Percentiles rank a stretch among this genome's conserved stretches.
Conservation (phyloP, 805 yeast species). For the Starmerella khaoyaiensis region DNA sequence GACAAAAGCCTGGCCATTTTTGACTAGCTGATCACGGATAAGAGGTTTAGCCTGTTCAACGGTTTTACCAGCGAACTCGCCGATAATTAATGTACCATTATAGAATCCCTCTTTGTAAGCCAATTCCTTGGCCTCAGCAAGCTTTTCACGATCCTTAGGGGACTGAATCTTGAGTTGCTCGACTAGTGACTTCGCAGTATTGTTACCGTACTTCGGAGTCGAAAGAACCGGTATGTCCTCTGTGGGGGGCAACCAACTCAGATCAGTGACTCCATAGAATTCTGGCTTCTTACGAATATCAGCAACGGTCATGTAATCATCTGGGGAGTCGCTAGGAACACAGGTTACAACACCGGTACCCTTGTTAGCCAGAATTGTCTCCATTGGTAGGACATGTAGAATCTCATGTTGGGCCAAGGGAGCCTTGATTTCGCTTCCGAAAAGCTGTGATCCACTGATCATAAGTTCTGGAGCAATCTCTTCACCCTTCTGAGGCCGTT, state of each 20-base stretch:
- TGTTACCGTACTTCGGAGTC: conserved; percentile 78
- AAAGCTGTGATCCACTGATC: conserved; percentile 57
- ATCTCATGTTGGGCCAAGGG: conserved; percentile 61
- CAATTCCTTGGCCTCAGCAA: conserved; percentile 83
- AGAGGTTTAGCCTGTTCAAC: conserved; percentile 85
- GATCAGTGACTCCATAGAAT: conserved; percentile 68
- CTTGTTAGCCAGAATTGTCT: conserved; percentile 82
- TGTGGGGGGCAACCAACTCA: conserved; percentile 59
- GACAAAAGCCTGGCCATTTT: conserved; percentile 64
- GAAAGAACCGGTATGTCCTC: conserved; percentile 43
- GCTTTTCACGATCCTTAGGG: conserved; percentile 77
- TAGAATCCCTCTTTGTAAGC: conserved; percentile 96
- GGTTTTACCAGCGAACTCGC: conserved; percentile 74
- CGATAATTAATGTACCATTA: conserved; percentile 69
- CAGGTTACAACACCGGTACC: conserved; percentile 99
- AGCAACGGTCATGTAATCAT: conserved; percentile 75
- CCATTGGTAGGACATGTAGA: conserved; percentile 89
- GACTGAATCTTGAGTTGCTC: conserved; percentile 83
- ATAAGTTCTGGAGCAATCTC: conserved; percentile 44
- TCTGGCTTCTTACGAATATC: conserved; percentile 85
- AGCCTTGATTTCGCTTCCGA: conserved; percentile 79
- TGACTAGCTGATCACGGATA: conserved; percentile 71
- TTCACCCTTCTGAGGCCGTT: conserved; percentile 64
- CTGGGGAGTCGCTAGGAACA: conserved; percentile 98
- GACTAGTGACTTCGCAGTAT: conserved; percentile 72